Conservation (phyloP, 371 early-diverging fungal genomes). For the Ordospora colligata region DNA sequence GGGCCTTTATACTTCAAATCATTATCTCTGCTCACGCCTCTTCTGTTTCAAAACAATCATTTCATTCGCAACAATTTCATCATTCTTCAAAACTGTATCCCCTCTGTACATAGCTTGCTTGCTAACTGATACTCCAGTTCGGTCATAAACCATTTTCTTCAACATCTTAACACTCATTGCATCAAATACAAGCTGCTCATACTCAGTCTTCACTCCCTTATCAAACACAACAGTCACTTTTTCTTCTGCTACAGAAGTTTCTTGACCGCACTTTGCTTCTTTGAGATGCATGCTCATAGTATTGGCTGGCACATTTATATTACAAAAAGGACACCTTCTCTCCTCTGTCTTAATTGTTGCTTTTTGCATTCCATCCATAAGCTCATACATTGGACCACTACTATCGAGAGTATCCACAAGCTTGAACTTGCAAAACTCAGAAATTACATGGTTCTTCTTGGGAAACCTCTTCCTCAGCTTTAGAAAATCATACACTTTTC, state of each 20-base stretch:
- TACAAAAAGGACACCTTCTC: conserved; percentile 9
- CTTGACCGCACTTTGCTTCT: not conserved
- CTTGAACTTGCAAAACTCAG: not conserved
- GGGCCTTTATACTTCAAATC: not conserved
- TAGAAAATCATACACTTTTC: not conserved
- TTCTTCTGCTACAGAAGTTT: not conserved
- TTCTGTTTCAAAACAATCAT: conserved; percentile 21
- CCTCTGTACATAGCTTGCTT: conserved; percentile 11
- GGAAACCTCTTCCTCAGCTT: not conserved
- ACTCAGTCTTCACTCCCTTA: not conserved
- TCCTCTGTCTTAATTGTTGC: not conserved
- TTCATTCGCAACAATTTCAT: not conserved
- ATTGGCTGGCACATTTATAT: not conserved
- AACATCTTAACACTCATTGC: conserved; percentile 2
- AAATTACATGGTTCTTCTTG: not conserved
- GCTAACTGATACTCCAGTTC: conserved; percentile 22
- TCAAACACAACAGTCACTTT: conserved; percentile 9
- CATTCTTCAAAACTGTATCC: conserved; percentile 11
- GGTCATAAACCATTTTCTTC: conserved; percentile 21
- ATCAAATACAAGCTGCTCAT: not conserved
- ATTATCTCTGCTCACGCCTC: conserved; percentile 22
- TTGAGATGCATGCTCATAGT: not conserved
- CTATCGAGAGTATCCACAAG: not conserved
- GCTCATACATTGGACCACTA: not conserved
- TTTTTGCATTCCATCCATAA: not conserved